Base-by-base conservation (phyloP, 306 rosid genomes). In the Begonia peltatifolia region DNA sequence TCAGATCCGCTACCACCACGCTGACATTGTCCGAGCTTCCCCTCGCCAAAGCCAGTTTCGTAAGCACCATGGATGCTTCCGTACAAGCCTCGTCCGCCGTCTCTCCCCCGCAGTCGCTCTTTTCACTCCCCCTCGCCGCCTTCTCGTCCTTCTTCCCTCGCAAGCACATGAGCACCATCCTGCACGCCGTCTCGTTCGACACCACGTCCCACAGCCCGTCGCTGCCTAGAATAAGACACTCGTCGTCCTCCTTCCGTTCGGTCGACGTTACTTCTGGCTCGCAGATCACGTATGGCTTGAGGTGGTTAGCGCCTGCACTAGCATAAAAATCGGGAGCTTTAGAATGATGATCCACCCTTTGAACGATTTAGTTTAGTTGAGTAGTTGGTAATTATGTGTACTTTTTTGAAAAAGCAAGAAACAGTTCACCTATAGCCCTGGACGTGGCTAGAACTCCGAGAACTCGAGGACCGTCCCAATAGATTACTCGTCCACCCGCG, bases 151-250 rank as follows among this genome's bases (percentile, higher is more conserved):
- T 71, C 35, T 63, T 71, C 11, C 77, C 79, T 2, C 63, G 51
- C 14, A 81, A 47, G 47, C 89, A 77, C 84, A 64, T 72, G 12
- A 74, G 60, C 44, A 79, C 84, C 73, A 81, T 82, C 57, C 82
- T 82, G 17, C 89, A 81, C 2, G 77, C 89, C 35, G 67, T 81
- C 36, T 77, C 84, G 25, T 72, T 77, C 10, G 89, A 63, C 41
- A 77, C 77, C 63, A 81, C 84, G 54, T 81, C 89, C 89, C 89
- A 81, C 2, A 81, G 59, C 0, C 88, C 84, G 11, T 81, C 88
- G 35, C 84, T 81, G 10, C 75, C 88, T 52, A 81, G 17, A 5
- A 77, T 68, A 62, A 81, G 47, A 46, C 77, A 81, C 2, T 77
- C 81, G 41, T 81, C 88, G 44, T 69, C 84, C 65, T 53, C 77